Percentiles rank a stretch among this genome's conserved stretches.
Evolutionary conservation across 805 yeast genomes (phyloP).

Genomic region (Monosporozyma aquatica): DNA sequence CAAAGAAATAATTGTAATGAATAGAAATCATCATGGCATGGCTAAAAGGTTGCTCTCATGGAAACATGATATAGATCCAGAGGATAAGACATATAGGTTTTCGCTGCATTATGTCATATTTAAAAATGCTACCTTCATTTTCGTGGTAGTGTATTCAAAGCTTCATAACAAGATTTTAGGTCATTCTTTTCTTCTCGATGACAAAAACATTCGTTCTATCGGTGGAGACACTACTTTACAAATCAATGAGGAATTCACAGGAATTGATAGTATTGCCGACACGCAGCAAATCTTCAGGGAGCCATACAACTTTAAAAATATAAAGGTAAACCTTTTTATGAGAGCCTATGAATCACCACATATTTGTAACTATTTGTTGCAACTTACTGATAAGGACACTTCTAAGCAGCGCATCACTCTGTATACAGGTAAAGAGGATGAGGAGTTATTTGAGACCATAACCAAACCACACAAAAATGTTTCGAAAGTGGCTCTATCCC

Average conservation of each 20-base stretch:
- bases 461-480: not conserved
- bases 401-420: too few species aligned
- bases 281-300: not conserved
- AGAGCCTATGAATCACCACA: slow-evolving; percentile 2
- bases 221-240: slow-evolving; percentile 13
- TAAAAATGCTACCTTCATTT: slow-evolving; percentile 6
- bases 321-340: slow-evolving; percentile 3
- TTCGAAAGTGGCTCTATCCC: not conserved
- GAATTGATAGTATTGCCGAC: slow-evolving; percentile 2
- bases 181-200: slow-evolving; percentile 12
- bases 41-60: slow-evolving; percentile 52
- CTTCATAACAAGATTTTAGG: slow-evolving; percentile 13
- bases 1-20: slow-evolving; percentile 51
- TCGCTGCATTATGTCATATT: slow-evolving; percentile 21
- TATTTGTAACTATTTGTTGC: not conserved
- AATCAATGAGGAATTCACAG: slow-evolving; percentile 6
- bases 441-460: not conserved
- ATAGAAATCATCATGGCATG: slow-evolving; percentile 22
- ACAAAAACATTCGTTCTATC: slow-evolving; percentile 10
- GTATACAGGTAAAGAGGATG: not conserved
- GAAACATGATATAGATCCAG: slow-evolving; percentile 55
- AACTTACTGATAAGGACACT: not conserved
- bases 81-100: slow-evolving; percentile 46
- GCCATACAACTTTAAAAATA: not conserved
- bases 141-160: slow-evolving; percentile 16